These are phyloP conservation scores for Clavispora phyllophila DNA, from an alignment of 805 yeast genomes.

Conservation along the genomic window DNA sequence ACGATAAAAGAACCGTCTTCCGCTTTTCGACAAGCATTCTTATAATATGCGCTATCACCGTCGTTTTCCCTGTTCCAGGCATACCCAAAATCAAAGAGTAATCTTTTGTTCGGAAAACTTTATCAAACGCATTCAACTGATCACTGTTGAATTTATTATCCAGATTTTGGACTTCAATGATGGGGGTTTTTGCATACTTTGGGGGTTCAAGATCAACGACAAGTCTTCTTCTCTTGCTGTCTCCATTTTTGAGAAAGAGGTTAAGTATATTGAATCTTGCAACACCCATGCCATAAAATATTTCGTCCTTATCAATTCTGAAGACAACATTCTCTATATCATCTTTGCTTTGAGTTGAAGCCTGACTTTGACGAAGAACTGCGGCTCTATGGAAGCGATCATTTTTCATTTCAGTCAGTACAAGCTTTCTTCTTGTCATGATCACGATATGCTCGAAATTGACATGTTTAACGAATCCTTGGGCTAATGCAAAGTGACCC, in stretches of 20 bases:
- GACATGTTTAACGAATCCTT: constrained; percentile 50
- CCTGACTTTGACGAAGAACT: constrained; percentile 11
- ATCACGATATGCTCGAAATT: constrained; percentile 42
- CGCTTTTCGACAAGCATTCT: constrained; percentile 52
- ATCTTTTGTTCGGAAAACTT: constrained; percentile 61
- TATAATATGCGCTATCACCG: constrained; percentile 77
- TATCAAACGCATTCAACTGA: constrained; percentile 65
- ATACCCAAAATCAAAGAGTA: constrained; percentile 84
- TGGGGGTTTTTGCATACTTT: constrained; percentile 25
- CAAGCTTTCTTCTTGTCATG: constrained; percentile 50
- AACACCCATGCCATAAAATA: constrained; percentile 66
- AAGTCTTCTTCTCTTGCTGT: constrained; percentile 37
- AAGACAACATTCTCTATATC: constrained; percentile 24
- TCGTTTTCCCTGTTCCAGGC: constrained; percentile 98
- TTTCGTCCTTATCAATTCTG: constrained; percentile 77
- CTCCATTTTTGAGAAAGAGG: constrained; percentile 52
- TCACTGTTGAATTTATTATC: constrained; percentile 53
- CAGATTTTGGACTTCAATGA: constrained; percentile 12
- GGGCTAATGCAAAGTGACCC: constrained; percentile 71
- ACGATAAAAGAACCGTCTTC: constrained; percentile 70
- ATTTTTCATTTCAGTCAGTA: constrained; percentile 34
- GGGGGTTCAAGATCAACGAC: constrained; percentile 56
- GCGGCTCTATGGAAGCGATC: constrained; percentile 34
- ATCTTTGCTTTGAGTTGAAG: not conserved
- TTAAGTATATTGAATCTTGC: constrained; percentile 75